Evolutionary conservation across 257 asterid genomes (phyloP).

Genomic region (Solanum clarkiae): DNA sequence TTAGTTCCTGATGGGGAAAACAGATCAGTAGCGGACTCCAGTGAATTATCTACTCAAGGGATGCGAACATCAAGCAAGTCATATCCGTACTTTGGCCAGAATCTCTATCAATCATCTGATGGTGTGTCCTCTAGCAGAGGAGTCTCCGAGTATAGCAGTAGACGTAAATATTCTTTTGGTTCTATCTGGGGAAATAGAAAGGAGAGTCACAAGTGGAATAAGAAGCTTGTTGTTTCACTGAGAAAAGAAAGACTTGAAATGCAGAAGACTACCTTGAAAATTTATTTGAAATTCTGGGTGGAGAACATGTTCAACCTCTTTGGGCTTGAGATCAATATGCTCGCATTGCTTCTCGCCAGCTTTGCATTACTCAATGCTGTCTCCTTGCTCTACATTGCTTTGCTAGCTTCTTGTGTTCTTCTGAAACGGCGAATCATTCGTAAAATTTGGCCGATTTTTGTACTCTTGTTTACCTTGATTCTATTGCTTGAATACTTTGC

Average conservation of each 20-base stretch:
- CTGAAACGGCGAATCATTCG: constrained; percentile 63
- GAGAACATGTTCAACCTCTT: constrained; percentile 95
- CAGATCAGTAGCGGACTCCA: constrained; percentile 23
- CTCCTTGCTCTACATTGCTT: constrained; percentile 68
- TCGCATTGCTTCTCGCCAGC: constrained; percentile 77
- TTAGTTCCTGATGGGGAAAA: constrained; percentile 33
- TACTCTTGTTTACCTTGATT: constrained; percentile 58
- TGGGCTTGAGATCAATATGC: constrained; percentile 97
- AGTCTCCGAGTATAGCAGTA: constrained; percentile 15
- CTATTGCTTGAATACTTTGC: constrained; percentile 73
- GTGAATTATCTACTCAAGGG: constrained; percentile 28
- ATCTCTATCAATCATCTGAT: constrained; percentile 25
- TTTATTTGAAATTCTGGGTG: constrained; percentile 87
- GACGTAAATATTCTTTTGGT: constrained; percentile 44
- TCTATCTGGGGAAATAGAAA: constrained; percentile 79
- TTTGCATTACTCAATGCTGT: constrained; percentile 79
- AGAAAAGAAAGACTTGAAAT: constrained; percentile 84
- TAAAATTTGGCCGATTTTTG: constrained; percentile 77
- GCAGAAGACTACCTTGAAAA: constrained; percentile 76
- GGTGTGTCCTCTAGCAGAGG: constrained; percentile 23
- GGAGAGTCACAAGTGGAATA: constrained; percentile 88
- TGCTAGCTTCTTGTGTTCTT: constrained; percentile 80
- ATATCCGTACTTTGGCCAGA: constrained; percentile 37
- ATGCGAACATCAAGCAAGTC: constrained; percentile 32
- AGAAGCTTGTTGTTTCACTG: constrained; percentile 48